Conservation (phyloP, 257 asterid species). For the Solanum bulbocastanum region DNA sequence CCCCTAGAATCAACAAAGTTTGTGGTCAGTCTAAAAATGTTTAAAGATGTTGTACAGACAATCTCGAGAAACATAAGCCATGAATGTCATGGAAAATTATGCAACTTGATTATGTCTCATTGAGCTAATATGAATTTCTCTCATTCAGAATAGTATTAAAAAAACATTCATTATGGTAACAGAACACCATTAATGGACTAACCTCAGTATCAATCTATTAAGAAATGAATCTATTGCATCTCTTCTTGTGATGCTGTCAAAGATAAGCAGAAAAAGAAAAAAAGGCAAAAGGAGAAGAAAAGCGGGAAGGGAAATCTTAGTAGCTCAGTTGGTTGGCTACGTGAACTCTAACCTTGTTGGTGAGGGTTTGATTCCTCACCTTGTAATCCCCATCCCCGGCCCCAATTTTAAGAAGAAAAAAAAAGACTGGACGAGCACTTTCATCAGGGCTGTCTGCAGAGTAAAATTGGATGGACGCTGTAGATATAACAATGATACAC, state of each 20-base stretch:
- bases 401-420: background rate
- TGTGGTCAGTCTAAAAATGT: background rate
- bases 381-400: background rate
- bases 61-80: background rate
- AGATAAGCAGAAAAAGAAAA: background rate
- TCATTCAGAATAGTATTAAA: background rate
- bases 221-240: background rate
- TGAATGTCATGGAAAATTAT: background rate
- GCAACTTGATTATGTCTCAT: background rate
- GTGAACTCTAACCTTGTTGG: background rate
- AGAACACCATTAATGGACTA: background rate
- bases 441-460: background rate
- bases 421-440: background rate
- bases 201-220: background rate
- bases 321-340: background rate
- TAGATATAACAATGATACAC: conserved; percentile 7
- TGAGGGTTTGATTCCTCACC: background rate
- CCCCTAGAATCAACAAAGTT: background rate
- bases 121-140: background rate
- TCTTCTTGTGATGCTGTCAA: background rate
- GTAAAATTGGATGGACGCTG: background rate
- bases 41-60: background rate
- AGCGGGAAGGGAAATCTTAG: background rate
- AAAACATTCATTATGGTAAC: background rate
- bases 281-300: background rate